Evolutionary conservation across 2,329 filamentous ascomycete species (phyloP).

Genomic region (Emmonsiellopsis sp.): DNA sequence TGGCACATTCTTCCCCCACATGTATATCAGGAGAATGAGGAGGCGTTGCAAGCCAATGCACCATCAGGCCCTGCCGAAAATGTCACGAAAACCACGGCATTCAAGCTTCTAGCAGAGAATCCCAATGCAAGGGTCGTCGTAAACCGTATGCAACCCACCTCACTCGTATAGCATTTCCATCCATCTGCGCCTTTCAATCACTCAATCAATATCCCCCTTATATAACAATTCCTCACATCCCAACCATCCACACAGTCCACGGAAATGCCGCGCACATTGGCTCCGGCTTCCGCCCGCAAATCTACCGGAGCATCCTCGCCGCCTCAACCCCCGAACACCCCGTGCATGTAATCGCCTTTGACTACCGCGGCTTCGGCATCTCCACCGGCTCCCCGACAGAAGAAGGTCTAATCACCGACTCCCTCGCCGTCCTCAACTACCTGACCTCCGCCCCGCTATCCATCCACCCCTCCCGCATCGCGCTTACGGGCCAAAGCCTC

Average conservation of each 20-base stretch:
- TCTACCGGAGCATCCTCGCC: constrained; percentile 68
- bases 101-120: constrained; percentile 43
- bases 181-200: constrained; percentile 11
- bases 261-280: constrained; percentile 78
- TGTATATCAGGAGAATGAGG: constrained; percentile 64
- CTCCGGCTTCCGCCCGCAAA: constrained; percentile 64
- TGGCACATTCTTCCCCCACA: constrained; percentile 85
- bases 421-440: constrained; percentile 62
- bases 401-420: constrained; percentile 71
- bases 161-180: constrained; percentile 3
- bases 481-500: constrained; percentile 77
- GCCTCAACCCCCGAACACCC: constrained; percentile 53
- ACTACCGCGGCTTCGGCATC: constrained; percentile 81
- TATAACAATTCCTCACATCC: constrained; percentile 8
- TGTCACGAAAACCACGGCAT: constrained; percentile 41
- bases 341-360: constrained; percentile 74
- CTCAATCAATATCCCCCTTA: background rate
- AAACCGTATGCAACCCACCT: constrained; percentile 34
- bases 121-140: constrained; percentile 46
- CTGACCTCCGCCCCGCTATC: constrained; percentile 47
- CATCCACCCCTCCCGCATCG: constrained; percentile 62
- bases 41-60: constrained; percentile 46
- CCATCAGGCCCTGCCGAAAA: constrained; percentile 43
- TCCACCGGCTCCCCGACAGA: constrained; percentile 77
- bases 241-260: constrained; percentile 26